Evolutionary conservation across 2,329 filamentous ascomycete species (phyloP), one percentile per base, ranked within the genome.

Genomic region (Alternaria triticimaculans): DNA sequence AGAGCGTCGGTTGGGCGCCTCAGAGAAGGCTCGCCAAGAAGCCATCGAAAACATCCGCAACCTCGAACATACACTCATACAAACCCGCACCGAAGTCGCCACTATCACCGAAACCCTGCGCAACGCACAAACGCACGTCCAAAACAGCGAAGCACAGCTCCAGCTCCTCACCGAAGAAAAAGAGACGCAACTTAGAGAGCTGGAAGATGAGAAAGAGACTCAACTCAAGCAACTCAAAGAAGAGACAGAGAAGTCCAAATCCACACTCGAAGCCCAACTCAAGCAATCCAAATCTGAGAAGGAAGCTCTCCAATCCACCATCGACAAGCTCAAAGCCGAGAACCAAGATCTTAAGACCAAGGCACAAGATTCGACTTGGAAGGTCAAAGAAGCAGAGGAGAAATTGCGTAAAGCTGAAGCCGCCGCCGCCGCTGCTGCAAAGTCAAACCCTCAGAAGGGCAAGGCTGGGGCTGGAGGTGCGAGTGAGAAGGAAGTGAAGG

Each of bases 311-410:
- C 68, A 78, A 41, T 57, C 66, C 2, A 51, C 30, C 1, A 43
- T 72, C 15, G 57, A 72, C 2, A 67, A 66, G 5, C 59, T 71
- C 11, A 70, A 68, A 21, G 33, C 60, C 4, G 64, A 69, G 12
- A 60, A 64, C 33, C 70, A 70, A 9, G 64, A 68, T 1, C 62
- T 73, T 12, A 74, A 73, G 15, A 82, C 83, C 20, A 83, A 86
- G 57, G 74, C 82, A 20, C 82, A 83, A 68, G 82, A 79, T 18
- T 69, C 76, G 50, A 76, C 72, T 2, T 80, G 77, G 77, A 79
- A 83, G 60, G 75, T 81, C 45, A 83, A 82, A 44, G 84, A 87
- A 50, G 80, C 80, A 14, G 82, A 84, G 55, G 78, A 85, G 48
- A 85, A 84, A 18, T 7, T 49, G 0, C n/a, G 25, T 0, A 50